Evolutionary conservation across 2,329 filamentous ascomycete genomes (phyloP).

Genomic region (Phaeosphaeriaceae sp.): DNA sequence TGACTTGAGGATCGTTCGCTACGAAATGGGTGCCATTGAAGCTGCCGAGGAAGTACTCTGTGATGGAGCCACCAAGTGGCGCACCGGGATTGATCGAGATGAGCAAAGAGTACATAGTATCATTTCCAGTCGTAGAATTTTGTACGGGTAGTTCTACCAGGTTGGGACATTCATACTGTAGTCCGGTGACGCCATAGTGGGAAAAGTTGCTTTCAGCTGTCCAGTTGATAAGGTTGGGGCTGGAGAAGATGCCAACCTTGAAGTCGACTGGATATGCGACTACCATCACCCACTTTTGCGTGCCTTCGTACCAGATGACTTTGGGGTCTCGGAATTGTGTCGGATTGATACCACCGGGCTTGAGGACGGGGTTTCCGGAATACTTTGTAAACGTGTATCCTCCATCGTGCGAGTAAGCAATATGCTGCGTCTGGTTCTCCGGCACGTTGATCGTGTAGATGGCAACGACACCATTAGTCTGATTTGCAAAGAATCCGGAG

Average conservation of each 20-base stretch:
- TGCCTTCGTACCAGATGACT: slow-evolving; percentile 62
- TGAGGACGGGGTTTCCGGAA: slow-evolving; percentile 66
- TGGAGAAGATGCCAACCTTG: slow-evolving; percentile 67
- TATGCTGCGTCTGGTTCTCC: slow-evolving; percentile 61
- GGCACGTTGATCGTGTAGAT: slow-evolving; percentile 60
- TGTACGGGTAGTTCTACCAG: slow-evolving; percentile 62
- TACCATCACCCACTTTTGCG: slow-evolving; percentile 63
- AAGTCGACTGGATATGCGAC: slow-evolving; percentile 64
- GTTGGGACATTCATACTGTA: slow-evolving; percentile 71
- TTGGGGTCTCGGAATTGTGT: slow-evolving; percentile 71
- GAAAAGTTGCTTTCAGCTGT: slow-evolving; percentile 65
- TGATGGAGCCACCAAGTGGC: slow-evolving; percentile 62
- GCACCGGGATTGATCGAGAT: slow-evolving; percentile 66
- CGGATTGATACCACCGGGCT: slow-evolving; percentile 52
- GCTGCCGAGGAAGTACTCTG: slow-evolving; percentile 63
- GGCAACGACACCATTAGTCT: slow-evolving; percentile 68
- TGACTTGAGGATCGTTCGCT: slow-evolving; percentile 51
- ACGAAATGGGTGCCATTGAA: slow-evolving; percentile 71
- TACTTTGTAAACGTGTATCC: slow-evolving; percentile 70
- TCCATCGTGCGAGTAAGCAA: slow-evolving; percentile 68
- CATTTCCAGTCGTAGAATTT: slow-evolving; percentile 28
- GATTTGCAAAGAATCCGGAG: slow-evolving; percentile 68
- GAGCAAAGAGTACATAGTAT: slow-evolving; percentile 53
- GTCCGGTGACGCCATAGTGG: slow-evolving; percentile 58
- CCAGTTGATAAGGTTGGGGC: slow-evolving; percentile 66